Evolutionary conservation across 1,284 basidiomycete species (phyloP).

Genomic region (Grifola frondosa): DNA sequence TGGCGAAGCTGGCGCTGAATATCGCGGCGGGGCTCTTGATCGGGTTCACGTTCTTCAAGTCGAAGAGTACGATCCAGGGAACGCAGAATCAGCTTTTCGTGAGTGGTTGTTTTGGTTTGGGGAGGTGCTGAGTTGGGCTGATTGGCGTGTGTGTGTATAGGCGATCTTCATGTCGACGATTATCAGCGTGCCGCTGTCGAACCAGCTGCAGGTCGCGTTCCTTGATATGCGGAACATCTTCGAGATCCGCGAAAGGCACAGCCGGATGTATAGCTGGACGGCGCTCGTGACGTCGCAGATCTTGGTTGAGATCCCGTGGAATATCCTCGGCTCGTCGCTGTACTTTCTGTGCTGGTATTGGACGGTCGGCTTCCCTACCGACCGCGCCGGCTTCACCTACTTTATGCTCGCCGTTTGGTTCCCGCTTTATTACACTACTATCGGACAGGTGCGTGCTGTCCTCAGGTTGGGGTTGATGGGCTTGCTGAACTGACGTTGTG

Average conservation of each 20-base stretch:
- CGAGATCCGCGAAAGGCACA: slow-evolving; percentile 65
- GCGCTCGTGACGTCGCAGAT: slow-evolving; percentile 67
- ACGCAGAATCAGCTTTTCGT: slow-evolving; percentile 84
- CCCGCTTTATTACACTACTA: slow-evolving; percentile 55
- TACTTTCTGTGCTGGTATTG: slow-evolving; percentile 73
- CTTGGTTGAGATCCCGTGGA: slow-evolving; percentile 66
- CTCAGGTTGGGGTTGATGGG: no score
- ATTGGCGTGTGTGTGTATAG: slow-evolving; percentile 9
- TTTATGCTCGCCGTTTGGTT: slow-evolving; percentile 52
- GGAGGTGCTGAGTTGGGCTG: not conserved
- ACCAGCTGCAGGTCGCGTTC: slow-evolving; percentile 57
- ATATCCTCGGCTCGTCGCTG: slow-evolving; percentile 55
- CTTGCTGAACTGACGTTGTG: no score
- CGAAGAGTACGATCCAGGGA: slow-evolving; percentile 66
- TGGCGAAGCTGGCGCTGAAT: slow-evolving; percentile 70
- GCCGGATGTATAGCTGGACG: slow-evolving; percentile 83
- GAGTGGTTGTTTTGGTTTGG: slow-evolving; percentile 9
- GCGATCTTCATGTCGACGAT: slow-evolving; percentile 49
- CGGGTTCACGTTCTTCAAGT: slow-evolving; percentile 70
- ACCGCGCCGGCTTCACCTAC: slow-evolving; percentile 58
- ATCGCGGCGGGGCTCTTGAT: slow-evolving; percentile 60
- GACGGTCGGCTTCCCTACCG: slow-evolving; percentile 58
- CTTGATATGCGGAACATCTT: slow-evolving; percentile 56
- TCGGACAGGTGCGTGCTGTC: slow-evolving; percentile 42
- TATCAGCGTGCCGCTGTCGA: slow-evolving; percentile 44